Conservation (phyloP, 2,329 filamentous ascomycete species). For the Raffaelea albimanens region DNA sequence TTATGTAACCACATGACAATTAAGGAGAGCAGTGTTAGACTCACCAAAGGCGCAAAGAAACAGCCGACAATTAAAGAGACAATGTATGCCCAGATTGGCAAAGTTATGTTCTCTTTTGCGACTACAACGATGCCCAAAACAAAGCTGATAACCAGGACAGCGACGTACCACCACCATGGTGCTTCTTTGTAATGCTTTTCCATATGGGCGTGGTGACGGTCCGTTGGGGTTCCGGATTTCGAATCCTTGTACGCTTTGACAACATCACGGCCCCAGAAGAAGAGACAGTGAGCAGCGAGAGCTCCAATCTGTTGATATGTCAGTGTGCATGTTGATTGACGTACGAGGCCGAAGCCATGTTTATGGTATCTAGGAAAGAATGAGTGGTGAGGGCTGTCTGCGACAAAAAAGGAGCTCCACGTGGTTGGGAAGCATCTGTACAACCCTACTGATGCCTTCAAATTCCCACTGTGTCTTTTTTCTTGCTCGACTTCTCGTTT, state of each 20-base stretch:
- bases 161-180: slow-evolving; percentile 37
- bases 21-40: too few species aligned
- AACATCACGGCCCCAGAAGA: slow-evolving; percentile 50
- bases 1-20: neutral
- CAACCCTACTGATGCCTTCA: too few species aligned
- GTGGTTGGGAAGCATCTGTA: too few species aligned
- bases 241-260: slow-evolving; percentile 35
- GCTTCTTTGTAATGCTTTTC: slow-evolving; percentile 40
- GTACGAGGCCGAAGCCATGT: too few species aligned
- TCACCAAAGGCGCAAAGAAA: slow-evolving; percentile 38
- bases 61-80: slow-evolving; percentile 32
- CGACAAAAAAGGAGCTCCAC: too few species aligned
- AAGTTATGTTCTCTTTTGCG: slow-evolving; percentile 33
- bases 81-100: slow-evolving; percentile 38
- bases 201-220: slow-evolving; percentile 45
- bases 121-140: slow-evolving; percentile 36
- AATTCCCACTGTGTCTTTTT: too few species aligned
- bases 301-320: slow-evolving; percentile 47
- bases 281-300: slow-evolving; percentile 37
- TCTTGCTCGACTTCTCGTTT: too few species aligned
- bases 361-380: too few species aligned
- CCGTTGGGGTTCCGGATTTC: slow-evolving; percentile 30
- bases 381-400: too few species aligned
- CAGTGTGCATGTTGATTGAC: too few species aligned
- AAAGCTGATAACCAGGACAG: slow-evolving; percentile 32